A percentile compares a stretch with the other conserved stretches of the same genome.
Evolutionary conservation across 2,329 filamentous ascomycete genomes (phyloP).

Genomic region (Fusarium torreyae): DNA sequence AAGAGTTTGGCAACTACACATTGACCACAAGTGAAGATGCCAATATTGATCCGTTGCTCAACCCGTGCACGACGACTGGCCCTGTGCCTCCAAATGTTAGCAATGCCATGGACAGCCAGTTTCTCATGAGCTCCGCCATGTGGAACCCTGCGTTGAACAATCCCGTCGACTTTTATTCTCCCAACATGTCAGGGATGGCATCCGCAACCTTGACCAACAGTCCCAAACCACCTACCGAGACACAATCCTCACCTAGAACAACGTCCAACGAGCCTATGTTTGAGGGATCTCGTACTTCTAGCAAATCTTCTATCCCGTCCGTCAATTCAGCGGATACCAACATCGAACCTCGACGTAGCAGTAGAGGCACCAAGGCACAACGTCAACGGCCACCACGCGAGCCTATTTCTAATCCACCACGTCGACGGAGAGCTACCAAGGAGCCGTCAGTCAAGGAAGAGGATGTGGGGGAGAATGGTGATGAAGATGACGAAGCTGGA

Average conservation of each 20-base stretch:
- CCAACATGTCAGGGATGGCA: background rate
- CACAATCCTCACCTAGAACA: constrained; percentile 28
- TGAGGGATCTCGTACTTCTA: constrained; percentile 35
- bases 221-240: constrained; percentile 11
- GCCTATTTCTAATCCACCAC: background rate
- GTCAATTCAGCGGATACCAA: background rate
- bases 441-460: constrained; percentile 26
- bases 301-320: constrained; percentile 39
- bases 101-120: constrained; percentile 9
- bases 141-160: constrained; percentile 25
- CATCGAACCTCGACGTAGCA: constrained; percentile 3
- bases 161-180: constrained; percentile 1
- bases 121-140: constrained; percentile 11
- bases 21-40: constrained; percentile 7
- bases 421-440: constrained; percentile 1
- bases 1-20: background rate
- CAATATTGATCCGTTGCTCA: constrained; percentile 42
- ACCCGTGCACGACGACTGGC: background rate
- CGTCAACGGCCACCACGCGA: background rate
- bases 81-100: background rate
- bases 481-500: constrained; percentile 30
- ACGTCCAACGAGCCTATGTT: constrained; percentile 8
- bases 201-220: constrained; percentile 15
- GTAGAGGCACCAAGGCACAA: constrained; percentile 4
- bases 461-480: constrained; percentile 20